These are phyloP conservation scores for Cercospora canescens DNA, from an alignment of 2,329 filamentous ascomycete species.

Conservation along the genomic window DNA sequence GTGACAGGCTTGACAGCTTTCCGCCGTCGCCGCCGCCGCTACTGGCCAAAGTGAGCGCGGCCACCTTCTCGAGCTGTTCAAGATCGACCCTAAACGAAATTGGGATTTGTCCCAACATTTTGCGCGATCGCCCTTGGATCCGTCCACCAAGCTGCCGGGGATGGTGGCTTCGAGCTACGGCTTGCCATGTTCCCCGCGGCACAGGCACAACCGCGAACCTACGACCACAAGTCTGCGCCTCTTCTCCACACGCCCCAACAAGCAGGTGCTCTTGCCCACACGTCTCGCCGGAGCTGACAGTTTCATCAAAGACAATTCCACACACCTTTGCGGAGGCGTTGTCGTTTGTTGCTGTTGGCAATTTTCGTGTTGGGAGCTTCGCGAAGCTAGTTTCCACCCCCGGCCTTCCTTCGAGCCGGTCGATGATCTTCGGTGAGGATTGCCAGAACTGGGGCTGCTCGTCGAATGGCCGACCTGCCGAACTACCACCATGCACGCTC, in stretches of 20 bases:
- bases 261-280: not conserved
- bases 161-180: constrained; percentile 19
- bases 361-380: constrained; percentile 21
- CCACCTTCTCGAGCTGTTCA: constrained; percentile 3
- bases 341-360: not conserved
- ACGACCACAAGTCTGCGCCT: constrained; percentile 12
- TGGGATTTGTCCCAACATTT: constrained; percentile 19
- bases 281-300: constrained; percentile 19
- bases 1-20: constrained; percentile 2
- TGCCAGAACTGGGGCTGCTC: constrained; percentile 7
- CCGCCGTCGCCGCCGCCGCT: constrained; percentile 13
- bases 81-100: constrained; percentile 26
- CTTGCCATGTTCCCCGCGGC: constrained; percentile 17
- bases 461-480: constrained; percentile 18
- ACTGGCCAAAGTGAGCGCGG: not conserved
- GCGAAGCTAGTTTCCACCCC: constrained; percentile 12
- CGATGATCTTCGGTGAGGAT: constrained; percentile 13
- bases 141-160: constrained; percentile 22
- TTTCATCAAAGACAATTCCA: constrained; percentile 3
- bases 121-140: constrained; percentile 15
- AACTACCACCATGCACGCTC: constrained; percentile 12
- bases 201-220: constrained; percentile 22
- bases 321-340: not conserved
- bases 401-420: constrained; percentile 14
- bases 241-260: not conserved